Conservation (phyloP, 352 stramenopile genomes). For the Phytophthora podocarpi region DNA sequence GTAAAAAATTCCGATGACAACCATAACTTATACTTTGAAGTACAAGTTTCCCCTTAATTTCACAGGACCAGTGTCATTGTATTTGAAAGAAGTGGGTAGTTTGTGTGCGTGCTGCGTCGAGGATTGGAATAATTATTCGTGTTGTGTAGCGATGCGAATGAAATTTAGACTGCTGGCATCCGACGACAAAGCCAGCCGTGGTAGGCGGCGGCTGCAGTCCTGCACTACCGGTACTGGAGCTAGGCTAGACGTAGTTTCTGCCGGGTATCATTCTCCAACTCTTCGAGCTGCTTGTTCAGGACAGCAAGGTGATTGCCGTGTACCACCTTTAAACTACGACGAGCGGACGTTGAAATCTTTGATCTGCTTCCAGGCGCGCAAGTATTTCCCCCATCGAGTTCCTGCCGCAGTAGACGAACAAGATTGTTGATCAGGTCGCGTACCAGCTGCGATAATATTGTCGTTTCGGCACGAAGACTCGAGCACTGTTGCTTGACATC, state of each 20-base stretch:
- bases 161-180: too few relatives aligned
- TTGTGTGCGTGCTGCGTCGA: too few relatives aligned
- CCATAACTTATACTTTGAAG: too few relatives aligned
- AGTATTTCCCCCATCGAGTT: neutral
- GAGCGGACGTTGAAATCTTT: neutral
- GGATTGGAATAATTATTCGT: too few relatives aligned
- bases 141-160: too few relatives aligned
- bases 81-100: too few relatives aligned
- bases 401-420: neutral
- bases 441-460: neutral
- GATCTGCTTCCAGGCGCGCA: neutral
- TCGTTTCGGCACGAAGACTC: neutral
- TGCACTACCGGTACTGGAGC: too few relatives aligned
- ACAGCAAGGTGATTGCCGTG: neutral
- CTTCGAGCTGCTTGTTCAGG: neutral
- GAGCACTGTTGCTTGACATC: slow-evolving; percentile 1
- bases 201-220: too few relatives aligned
- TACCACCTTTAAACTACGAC: neutral
- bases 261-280: neutral
- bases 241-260: neutral
- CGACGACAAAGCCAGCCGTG: too few relatives aligned
- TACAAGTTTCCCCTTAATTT: too few relatives aligned
- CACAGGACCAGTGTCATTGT: too few relatives aligned
- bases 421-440: neutral
- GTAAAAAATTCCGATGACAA: too few relatives aligned